Percentiles rank a stretch among this genome's conserved stretches.
These are phyloP conservation scores for Rhynchosporium secalis DNA, from an alignment of 2,329 filamentous ascomycete species.

Conservation along the genomic window DNA sequence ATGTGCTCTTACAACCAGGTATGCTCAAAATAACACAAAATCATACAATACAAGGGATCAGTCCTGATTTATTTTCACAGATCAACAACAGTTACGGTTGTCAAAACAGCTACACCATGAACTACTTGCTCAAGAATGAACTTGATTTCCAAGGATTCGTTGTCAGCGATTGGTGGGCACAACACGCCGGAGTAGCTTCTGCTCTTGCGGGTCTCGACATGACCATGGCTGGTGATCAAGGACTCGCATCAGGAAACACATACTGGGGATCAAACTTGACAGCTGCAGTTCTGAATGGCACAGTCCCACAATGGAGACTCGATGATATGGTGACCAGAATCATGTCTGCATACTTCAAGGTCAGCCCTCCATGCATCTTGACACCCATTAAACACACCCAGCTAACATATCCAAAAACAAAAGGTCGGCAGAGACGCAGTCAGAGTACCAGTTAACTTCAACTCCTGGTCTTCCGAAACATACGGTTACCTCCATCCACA, in stretches of 20 bases:
- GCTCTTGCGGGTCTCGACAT: conserved; percentile 81
- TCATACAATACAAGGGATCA: too few species aligned
- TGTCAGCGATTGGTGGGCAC: conserved; percentile 77
- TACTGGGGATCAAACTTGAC: conserved; percentile 84
- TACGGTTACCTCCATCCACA: conserved; percentile 52
- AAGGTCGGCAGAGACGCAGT: conserved; percentile 45
- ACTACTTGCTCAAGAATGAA: conserved; percentile 76
- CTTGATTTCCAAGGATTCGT: conserved; percentile 79
- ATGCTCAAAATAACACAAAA: neutral
- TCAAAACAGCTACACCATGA: conserved; percentile 74
- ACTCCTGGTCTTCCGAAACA: conserved; percentile 79
- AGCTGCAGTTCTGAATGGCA: conserved; percentile 83
- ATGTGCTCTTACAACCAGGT: conserved; percentile 64
- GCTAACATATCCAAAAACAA: conserved; percentile 2
- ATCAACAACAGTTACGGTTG: conserved; percentile 79
- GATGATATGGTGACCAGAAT: conserved; percentile 92
- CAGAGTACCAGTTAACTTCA: conserved; percentile 68
- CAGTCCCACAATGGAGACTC: conserved; percentile 80
- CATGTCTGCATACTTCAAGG: conserved; percentile 67
- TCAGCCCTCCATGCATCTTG: conserved; percentile 34
- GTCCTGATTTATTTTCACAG: conserved; percentile 36
- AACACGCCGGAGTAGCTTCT: conserved; percentile 66
- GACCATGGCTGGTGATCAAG: conserved; percentile 81
- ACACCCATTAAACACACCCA: neutral
- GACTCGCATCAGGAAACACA: conserved; percentile 64